phyloP scores from a whole-genome alignment of 805 yeast species.

The Saccharomycopsis sp. region DNA sequence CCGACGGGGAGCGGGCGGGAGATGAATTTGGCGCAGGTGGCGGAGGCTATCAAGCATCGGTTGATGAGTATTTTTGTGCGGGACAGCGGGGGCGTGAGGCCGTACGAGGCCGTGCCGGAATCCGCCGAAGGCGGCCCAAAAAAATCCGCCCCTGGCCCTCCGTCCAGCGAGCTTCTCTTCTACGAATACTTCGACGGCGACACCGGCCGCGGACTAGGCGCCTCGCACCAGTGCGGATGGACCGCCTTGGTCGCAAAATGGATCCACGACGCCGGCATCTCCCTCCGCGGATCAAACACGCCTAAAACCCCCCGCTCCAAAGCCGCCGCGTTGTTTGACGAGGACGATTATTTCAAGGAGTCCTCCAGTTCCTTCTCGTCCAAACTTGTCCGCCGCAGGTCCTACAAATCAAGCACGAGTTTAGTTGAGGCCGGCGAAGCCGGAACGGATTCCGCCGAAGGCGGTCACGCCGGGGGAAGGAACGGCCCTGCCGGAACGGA shows the following conservation, averaged over 20 bases:
- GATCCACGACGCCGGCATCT: slow-evolving; percentile 81
- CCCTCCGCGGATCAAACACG: slow-evolving; percentile 35
- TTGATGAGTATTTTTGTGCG: slow-evolving; percentile 70
- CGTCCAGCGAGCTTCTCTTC: no score
- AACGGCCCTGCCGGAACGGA: slow-evolving; percentile 21
- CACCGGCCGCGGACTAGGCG: slow-evolving; percentile 89
- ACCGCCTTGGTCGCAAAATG: slow-evolving; percentile 87
- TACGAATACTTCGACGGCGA: slow-evolving; percentile 92
- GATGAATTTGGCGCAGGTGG: slow-evolving; percentile 79
- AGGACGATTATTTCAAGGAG: slow-evolving; percentile 26
- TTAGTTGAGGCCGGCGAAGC: slow-evolving; percentile 55
- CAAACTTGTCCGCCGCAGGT: slow-evolving; percentile 53
- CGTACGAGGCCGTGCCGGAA: slow-evolving; percentile 54
- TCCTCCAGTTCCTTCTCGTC: slow-evolving; percentile 42
- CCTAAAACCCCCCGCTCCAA: slow-evolving; percentile 22
- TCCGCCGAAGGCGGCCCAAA: no score
- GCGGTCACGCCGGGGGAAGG: slow-evolving; percentile 9
- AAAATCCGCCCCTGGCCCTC: no score
- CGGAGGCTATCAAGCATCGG: slow-evolving; percentile 84
- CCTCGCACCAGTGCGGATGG: slow-evolving; percentile 96
- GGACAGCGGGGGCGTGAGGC: slow-evolving; percentile 51
- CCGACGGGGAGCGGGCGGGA: slow-evolving; percentile 77
- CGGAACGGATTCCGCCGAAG: slow-evolving; percentile 18
- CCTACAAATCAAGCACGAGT: slow-evolving; percentile 67
- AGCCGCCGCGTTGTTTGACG: slow-evolving; percentile 18